phyloP scores from a whole-genome alignment of 2,329 filamentous ascomycete species.

The Xylariaceae sp. region DNA sequence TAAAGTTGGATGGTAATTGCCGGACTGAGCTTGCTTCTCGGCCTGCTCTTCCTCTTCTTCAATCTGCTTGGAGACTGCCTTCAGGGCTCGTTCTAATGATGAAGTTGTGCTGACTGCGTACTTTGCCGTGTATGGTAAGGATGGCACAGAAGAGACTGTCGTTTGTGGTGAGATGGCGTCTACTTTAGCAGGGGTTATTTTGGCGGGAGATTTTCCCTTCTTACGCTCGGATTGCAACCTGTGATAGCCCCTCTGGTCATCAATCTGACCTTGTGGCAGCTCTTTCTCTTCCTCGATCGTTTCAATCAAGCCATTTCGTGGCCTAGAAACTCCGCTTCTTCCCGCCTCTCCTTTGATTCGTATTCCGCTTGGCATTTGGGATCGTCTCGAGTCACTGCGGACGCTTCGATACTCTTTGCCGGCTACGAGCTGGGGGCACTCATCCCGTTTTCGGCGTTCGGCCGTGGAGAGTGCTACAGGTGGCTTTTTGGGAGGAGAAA shows the following conservation, averaged over 20 bases:
- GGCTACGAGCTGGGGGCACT: background rate
- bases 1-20: slow-evolving; percentile 2
- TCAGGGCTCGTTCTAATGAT: slow-evolving; percentile 28
- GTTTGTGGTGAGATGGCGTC: slow-evolving; percentile 11
- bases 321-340: slow-evolving; percentile 11
- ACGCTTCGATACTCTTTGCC: too few species aligned
- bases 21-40: slow-evolving; percentile 3
- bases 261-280: slow-evolving; percentile 2
- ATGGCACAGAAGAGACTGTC: slow-evolving; percentile 20
- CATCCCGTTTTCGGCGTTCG: slow-evolving; percentile 9
- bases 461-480: slow-evolving; percentile 5
- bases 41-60: slow-evolving; percentile 17
- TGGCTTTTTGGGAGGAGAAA: slow-evolving; percentile 2
- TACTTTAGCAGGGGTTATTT: slow-evolving; percentile 4
- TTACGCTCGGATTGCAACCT: background rate
- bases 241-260: slow-evolving; percentile 2
- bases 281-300: slow-evolving; percentile 23
- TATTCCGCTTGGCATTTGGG: slow-evolving; percentile 6
- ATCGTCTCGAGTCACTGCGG: slow-evolving; percentile 3
- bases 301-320: slow-evolving; percentile 9
- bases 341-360: slow-evolving; percentile 15
- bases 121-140: slow-evolving; percentile 27
- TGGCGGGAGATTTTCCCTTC: slow-evolving; percentile 2
- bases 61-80: slow-evolving; percentile 23
- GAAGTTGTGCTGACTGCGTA: slow-evolving; percentile 23